phyloP scores from a whole-genome alignment of 2,329 filamentous ascomycete species.

The Tolypocladium amazonense region DNA sequence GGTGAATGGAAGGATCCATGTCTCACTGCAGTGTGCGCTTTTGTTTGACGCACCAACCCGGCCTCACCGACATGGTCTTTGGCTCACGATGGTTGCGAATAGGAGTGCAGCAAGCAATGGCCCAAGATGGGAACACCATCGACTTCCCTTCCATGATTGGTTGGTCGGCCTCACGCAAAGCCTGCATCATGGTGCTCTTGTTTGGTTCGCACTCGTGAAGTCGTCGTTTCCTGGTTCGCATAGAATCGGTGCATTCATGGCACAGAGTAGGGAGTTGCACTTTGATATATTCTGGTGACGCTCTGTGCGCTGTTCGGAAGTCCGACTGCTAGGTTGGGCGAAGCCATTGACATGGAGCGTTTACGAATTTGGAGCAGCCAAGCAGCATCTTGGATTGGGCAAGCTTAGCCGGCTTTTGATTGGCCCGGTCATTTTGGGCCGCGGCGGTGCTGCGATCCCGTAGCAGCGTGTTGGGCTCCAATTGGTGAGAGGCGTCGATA shows the following conservation, averaged over 20 bases:
- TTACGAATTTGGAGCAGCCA: not conserved
- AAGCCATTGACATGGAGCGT: not conserved
- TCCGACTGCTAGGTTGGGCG: not conserved
- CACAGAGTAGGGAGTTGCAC: not conserved
- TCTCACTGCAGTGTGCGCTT: not conserved
- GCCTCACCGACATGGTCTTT: not conserved
- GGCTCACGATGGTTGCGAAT: not conserved
- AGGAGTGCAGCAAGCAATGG: not conserved
- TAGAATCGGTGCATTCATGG: not conserved
- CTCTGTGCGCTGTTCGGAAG: not conserved
- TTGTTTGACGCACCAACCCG: not conserved
- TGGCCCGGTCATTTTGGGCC: slow-evolving; percentile 14
- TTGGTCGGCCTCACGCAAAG: not conserved
- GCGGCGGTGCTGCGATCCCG: slow-evolving; percentile 7
- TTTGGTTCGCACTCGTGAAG: not conserved
- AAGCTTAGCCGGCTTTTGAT: slow-evolving; percentile 6
- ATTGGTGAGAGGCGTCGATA: slow-evolving; percentile 27
- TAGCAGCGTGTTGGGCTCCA: slow-evolving; percentile 21
- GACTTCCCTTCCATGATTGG: not conserved
- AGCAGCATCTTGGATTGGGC: not conserved
- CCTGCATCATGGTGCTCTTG: not conserved
- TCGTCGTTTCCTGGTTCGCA: not conserved
- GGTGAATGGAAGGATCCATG: not conserved
- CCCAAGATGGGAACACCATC: too few species aligned
- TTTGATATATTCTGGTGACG: not conserved